Conservation (phyloP, 805 yeast species). For the Wickerhamomyces bovis region DNA sequence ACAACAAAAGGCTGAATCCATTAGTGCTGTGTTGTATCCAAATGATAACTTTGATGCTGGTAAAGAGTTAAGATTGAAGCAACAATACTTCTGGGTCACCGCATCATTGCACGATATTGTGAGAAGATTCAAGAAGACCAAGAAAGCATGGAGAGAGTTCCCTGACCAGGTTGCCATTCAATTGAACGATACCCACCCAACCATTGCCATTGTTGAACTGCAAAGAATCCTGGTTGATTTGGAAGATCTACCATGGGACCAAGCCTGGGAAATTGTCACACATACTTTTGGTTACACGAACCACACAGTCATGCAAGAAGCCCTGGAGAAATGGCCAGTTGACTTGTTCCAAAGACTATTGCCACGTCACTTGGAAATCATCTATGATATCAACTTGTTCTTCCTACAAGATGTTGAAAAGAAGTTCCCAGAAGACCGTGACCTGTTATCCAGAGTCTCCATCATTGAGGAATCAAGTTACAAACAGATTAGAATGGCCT, state of each 20-base stretch:
- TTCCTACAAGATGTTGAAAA: slow-evolving; percentile 74
- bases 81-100: slow-evolving; percentile 95
- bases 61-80: slow-evolving; percentile 86
- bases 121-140: slow-evolving; percentile 78
- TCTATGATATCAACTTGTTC: slow-evolving; percentile 75
- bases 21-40: slow-evolving; percentile 89
- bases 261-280: slow-evolving; percentile 81
- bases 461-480: slow-evolving; percentile 77
- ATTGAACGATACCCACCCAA: slow-evolving; percentile 92
- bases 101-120: slow-evolving; percentile 89
- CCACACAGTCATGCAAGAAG: slow-evolving; percentile 93
- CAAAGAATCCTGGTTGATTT: slow-evolving; percentile 81
- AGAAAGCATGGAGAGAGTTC: slow-evolving; percentile 73
- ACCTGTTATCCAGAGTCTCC: slow-evolving; percentile 62
- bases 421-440: slow-evolving; percentile 67
- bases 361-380: slow-evolving; percentile 88
- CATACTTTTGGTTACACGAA: slow-evolving; percentile 86
- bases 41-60: slow-evolving; percentile 91
- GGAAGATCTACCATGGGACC: slow-evolving; percentile 75
- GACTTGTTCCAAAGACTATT: slow-evolving; percentile 69
- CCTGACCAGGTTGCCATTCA: slow-evolving; percentile 87
- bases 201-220: slow-evolving; percentile 83
- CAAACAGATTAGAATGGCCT: slow-evolving; percentile 89
- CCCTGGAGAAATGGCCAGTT: slow-evolving; percentile 93
- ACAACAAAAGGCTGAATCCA: slow-evolving; percentile 86